Evolutionary conservation across 345 rosid species (phyloP).

Genomic region (Lumnitzera littorea): DNA sequence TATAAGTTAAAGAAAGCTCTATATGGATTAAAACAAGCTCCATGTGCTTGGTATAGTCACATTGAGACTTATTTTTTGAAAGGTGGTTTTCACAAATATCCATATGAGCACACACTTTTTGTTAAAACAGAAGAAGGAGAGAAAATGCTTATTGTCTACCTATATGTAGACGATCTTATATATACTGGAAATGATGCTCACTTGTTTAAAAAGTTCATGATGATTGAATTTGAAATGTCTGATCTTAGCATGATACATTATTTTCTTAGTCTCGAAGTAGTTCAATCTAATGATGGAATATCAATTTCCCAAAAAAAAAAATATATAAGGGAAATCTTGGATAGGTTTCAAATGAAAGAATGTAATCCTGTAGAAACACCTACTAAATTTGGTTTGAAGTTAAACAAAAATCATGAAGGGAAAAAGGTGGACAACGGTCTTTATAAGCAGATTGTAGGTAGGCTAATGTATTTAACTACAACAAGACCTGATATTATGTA

Average conservation of each 20-base stretch:
- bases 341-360: background rate
- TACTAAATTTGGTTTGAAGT: no score
- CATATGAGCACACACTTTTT: background rate
- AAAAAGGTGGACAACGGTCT: no score
- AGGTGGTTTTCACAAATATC: background rate
- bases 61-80: background rate
- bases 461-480: no score
- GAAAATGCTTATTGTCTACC: no score
- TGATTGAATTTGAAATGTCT: slow-evolving; percentile 2
- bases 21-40: slow-evolving; percentile 5
- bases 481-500: no score
- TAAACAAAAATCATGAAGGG: no score
- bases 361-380: no score
- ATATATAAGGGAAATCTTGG: background rate
- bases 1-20: slow-evolving; percentile 4
- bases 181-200: no score
- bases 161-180: no score
- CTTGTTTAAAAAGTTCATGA: no score
- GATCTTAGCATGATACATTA: slow-evolving; percentile 4
- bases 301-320: background rate
- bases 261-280: slow-evolving; percentile 6
- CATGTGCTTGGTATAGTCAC: background rate
- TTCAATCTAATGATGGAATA: background rate
- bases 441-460: no score
- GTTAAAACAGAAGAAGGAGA: no score